Conservation (phyloP, 2,329 filamentous ascomycete genomes). For the Aspergillus texensis region DNA sequence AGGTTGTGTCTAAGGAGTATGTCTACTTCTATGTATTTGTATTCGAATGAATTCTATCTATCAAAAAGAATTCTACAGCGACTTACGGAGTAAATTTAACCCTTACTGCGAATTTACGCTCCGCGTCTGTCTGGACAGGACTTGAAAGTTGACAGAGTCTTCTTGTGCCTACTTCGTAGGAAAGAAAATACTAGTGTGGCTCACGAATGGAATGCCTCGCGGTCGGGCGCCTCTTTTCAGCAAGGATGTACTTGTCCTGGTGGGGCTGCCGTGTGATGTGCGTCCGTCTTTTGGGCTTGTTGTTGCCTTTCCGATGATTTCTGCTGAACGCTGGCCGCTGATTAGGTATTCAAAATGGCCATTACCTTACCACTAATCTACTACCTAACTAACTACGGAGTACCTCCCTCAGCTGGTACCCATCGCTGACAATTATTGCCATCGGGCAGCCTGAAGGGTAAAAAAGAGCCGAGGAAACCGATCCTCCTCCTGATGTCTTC, state of each 20-base stretch:
- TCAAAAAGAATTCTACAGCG: neutral
- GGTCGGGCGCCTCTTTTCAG: conserved; percentile 14
- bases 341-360: conserved; percentile 6
- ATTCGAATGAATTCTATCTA: neutral
- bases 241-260: conserved; percentile 10
- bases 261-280: conserved; percentile 15
- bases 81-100: conserved; percentile 8
- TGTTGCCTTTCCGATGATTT: neutral
- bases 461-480: neutral
- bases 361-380: conserved; percentile 2
- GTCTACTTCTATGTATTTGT: neutral
- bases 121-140: neutral
- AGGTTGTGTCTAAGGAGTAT: neutral
- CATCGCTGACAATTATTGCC: neutral
- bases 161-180: neutral
- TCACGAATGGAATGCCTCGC: neutral
- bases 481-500: neutral
- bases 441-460: neutral
- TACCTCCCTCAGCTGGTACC: neutral
- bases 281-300: conserved; percentile 5
- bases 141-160: neutral
- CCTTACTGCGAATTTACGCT: neutral
- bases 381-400: neutral
- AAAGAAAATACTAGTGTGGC: neutral
- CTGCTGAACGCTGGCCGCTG: conserved; percentile 1